Percentiles rank a stretch among this genome's conserved stretches.
Evolutionary conservation across 768 basidiomycete species (phyloP).

Genomic region (Cubamyces lactineus): DNA sequence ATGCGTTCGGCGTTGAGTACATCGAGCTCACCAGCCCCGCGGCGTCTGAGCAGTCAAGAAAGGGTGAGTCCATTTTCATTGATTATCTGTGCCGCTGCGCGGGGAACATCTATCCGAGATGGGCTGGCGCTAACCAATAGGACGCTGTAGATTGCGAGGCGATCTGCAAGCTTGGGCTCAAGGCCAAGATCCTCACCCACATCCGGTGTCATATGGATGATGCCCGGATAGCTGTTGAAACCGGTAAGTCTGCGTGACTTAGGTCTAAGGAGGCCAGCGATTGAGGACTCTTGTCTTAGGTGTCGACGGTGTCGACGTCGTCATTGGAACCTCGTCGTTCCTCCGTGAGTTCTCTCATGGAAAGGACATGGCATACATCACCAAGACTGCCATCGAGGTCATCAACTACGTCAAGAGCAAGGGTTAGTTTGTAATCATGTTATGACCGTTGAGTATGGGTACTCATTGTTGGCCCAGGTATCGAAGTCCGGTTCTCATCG

Average conservation of each 20-base stretch:
- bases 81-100: neutral
- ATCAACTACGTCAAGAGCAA: conserved; percentile 99
- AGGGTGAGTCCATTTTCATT: conserved; percentile 23
- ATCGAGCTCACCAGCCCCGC: conserved; percentile 98
- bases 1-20: conserved; percentile 99
- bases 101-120: neutral
- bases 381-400: conserved; percentile 97
- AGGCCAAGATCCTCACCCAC: conserved; percentile 96
- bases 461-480: conserved; percentile 37
- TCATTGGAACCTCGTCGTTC: conserved; percentile 99
- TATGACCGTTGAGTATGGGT: no score
- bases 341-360: conserved; percentile 99
- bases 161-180: conserved; percentile 98
- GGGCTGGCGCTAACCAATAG: neutral
- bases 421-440: conserved; percentile 43
- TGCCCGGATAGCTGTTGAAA: conserved; percentile 97
- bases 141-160: conserved; percentile 81
- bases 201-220: conserved; percentile 99
- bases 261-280: neutral
- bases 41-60: conserved; percentile 92
- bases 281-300: conserved; percentile 47
- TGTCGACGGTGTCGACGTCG: conserved; percentile 98
- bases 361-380: conserved; percentile 99
- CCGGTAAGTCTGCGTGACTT: conserved; percentile 54
- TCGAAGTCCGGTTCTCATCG: conserved; percentile 99